Evolutionary conservation across 495 filamentous ascomycete species (phyloP), one percentile per base, ranked within the genome.

Genomic region (Eremomyces bilateralis): DNA sequence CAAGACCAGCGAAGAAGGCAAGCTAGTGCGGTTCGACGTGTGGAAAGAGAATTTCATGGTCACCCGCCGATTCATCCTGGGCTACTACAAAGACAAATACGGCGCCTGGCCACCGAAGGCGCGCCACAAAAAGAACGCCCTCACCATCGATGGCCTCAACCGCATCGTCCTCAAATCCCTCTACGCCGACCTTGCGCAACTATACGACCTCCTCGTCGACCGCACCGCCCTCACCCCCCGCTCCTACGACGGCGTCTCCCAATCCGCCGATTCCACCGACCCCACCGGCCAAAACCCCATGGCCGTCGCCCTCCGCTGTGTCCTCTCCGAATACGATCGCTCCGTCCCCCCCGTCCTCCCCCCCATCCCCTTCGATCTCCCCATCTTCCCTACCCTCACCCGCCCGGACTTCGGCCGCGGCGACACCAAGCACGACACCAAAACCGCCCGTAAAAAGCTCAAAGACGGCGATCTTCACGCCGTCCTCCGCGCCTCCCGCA

Each of bases 101-200:
- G 90, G 90, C 25, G 73, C 75, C 34, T 97, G 88, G 88, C 84
- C 90, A 15, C 88, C 90, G 22, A 88, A 84, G 50, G 82, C 81
- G 0, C 69, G 62, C 33, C 82, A 71, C 25, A 94, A 93, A 61
- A 93, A 92, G 62, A 92, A 92, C 46, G 64, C 73, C 8, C 88
- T 91, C 31, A 75, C 77, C 13, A 80, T 80, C 42, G 69, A 57
- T 40, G 88, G 88, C 3, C 62, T 97, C 25, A 95, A 93, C 49
- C 68, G 88, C 3, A 56, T 78, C 33, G 73, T 90, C 12, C 58
- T 95, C 20, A 69, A 67, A 44, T 74, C 80, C 39, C 52, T 97
- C 10, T 95, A 94, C 54, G 63, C 69, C 22, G 90, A 97, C 47
- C 67, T 92, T 29, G 76, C 76, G 44, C 67, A 69, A 34, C 62